Evolutionary conservation across 371 early-diverging fungal genomes (phyloP).

Genomic region (Mortierella sp.): DNA sequence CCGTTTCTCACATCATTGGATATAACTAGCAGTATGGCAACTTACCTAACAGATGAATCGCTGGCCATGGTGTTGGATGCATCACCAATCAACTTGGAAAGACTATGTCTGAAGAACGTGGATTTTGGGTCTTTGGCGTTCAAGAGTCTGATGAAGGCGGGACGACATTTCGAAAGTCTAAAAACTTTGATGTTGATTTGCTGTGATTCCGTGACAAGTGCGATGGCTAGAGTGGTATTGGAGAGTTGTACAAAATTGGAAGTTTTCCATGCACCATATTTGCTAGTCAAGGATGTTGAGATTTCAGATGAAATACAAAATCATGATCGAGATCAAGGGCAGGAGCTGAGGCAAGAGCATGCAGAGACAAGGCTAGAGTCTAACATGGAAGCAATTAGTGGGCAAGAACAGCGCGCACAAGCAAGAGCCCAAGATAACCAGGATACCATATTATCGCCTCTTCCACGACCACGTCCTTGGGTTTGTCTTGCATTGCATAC

Average conservation of each 20-base stretch:
- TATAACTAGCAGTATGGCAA: conserved; percentile 17
- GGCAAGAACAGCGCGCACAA: neutral
- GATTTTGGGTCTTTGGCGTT: conserved; percentile 31
- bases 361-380: neutral
- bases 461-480: conserved; percentile 7
- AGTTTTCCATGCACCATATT: conserved; percentile 21
- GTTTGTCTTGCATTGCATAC: conserved; percentile 10
- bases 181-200: conserved; percentile 12
- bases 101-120: conserved; percentile 18
- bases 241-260: conserved; percentile 14
- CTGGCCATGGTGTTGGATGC: conserved; percentile 18
- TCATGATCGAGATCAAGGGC: no score
- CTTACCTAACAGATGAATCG: conserved; percentile 14
- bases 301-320: neutral
- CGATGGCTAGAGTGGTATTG: conserved; percentile 22
- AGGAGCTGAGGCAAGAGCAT: neutral
- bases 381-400: neutral
- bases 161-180: conserved; percentile 18
- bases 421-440: neutral
- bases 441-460: neutral
- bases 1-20: conserved; percentile 19
- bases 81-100: conserved; percentile 7
- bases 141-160: conserved; percentile 5
- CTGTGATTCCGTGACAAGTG: conserved; percentile 24
- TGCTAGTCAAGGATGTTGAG: conserved; percentile 19